Base-by-base conservation (phyloP, 768 basidiomycete genomes). In the Tricholoma bakamatsutake region DNA sequence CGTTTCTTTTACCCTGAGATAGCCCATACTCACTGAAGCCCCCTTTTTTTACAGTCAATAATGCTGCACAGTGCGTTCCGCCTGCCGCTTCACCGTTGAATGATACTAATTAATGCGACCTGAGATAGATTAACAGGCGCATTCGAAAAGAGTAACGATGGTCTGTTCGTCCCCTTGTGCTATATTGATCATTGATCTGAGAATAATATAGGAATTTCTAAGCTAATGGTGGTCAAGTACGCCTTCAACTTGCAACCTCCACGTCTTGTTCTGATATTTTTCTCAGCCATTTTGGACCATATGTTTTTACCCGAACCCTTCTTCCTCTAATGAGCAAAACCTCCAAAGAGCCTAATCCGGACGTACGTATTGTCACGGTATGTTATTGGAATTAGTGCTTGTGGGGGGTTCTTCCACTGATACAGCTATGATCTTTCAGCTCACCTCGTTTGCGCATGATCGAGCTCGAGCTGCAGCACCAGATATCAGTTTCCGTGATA, bases 331-430 rank as follows among this genome's bases (percentile, higher is more conserved):
- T 73, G 21, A 60, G 60, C 15, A 62, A 67, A 40, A 72, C 71
- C 0, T 62, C 70, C 3, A 55, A 64, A 45, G 61, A 66, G 49
- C 57, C 57, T 9, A 34, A 61, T 12, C 65, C 67, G 18, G 70
- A 73, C 56, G 70, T 72, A 43, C 68, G 71, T 17, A 65, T 71
- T 30, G 57, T 72, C 11, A 64, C 64, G 12, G 70, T 72, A 24
- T 24, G 21, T 24, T 1, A 24, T 24, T 24, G 21, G 21, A 24
- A 24, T 24, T 24, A 3, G 21, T 24, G 21, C 21, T 24, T 24
- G 21, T 24, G 21, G 21, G 21, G n/a, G 2, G 37, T 40, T 53
- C 8, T 33, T 28, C 17, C 18, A 27, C 17, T 57, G 3, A 39
- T 12, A 7, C 18, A 30, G n/a, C 37, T 17, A 35, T 37, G n/a